Percentiles rank a stretch among this genome's conserved stretches.
phyloP scores from a whole-genome alignment of 129 eudicot species.

The Helichrysum umbraculigerum region DNA sequence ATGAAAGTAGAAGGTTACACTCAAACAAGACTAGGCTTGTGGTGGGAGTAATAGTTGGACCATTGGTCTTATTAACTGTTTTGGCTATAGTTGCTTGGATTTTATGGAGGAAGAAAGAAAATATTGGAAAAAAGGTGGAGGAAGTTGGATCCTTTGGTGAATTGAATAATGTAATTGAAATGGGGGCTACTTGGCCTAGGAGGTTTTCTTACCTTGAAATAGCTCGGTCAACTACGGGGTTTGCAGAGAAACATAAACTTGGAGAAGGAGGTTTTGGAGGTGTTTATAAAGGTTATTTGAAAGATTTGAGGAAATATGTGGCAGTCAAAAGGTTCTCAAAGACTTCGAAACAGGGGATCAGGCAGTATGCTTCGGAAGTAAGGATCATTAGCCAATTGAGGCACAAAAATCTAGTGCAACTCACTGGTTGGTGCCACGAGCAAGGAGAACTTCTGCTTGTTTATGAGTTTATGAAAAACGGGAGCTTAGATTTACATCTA shows the following conservation, averaged over 20 bases:
- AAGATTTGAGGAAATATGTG: too few relatives aligned
- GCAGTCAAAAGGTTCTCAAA: too few relatives aligned
- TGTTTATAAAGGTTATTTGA: too few relatives aligned
- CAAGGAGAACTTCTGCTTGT: conserved; percentile 35
- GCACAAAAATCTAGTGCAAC: conserved; percentile 47
- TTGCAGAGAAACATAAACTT: conserved; percentile 41
- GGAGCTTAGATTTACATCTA: conserved; percentile 47
- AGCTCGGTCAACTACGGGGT: conserved; percentile 35
- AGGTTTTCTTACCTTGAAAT: conserved; percentile 39
- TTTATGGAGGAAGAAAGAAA: background rate
- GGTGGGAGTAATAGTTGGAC: background rate
- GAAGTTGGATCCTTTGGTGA: background rate
- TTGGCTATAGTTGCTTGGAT: background rate
- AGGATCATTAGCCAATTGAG: conserved; percentile 47
- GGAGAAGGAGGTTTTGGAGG: conserved; percentile 46
- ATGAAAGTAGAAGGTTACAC: background rate
- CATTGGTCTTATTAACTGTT: background rate
- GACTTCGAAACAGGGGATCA: background rate
- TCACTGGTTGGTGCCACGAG: conserved; percentile 55
- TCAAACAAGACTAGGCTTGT: background rate
- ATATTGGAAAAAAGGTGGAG: background rate
- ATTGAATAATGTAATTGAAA: conserved; percentile 36
- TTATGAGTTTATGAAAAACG: conserved; percentile 38
- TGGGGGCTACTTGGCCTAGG: conserved; percentile 36
- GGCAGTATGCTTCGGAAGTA: conserved; percentile 46